Evolutionary conservation across 495 filamentous ascomycete species (phyloP), one percentile per base, ranked within the genome.

Genomic region (Neurospora pannonica): DNA sequence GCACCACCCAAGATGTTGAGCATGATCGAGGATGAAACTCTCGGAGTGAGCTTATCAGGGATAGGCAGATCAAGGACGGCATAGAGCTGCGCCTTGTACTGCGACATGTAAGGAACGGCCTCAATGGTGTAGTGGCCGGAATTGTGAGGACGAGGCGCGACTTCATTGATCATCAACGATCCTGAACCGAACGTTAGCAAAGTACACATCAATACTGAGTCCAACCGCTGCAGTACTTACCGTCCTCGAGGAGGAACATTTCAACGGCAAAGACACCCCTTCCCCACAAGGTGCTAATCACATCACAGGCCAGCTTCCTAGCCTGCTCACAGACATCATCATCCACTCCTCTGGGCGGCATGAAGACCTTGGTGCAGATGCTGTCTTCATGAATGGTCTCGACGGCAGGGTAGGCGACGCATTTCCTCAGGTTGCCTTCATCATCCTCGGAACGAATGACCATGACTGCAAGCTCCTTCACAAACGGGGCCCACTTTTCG

Each of bases 41-140:
- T 87, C 34, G 90, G 88, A 15, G 86, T 84, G 71, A 95, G 84
- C 77, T 89, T 85, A 17, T 87, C 79, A 2, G 89, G 88, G 43
- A 95, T 88, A 13, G 92, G 92, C 6, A 93, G 85, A 76, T 92
- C 93, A 42, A 97, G 87, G 75, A 99, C 94, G 17, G 96, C 91
- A 60, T 92, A 89, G 60, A 98, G 88, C 78, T 99, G 96, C 39
- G 94, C 90, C 80, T 96, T 92, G 81, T 92, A 99, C 82, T 99
- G 96, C 24, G 94, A 97, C 74, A 96, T 86, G 54, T 87, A 85
- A 0, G 89, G 88, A 73, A 97, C 94, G 38, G 93, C 93, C 86
- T 99, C 96, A 77, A 99, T 99, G 28, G 94, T 98, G 84, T 96
- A 97, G 83, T 99, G 96, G 17, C 96, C 96, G 2, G 94, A 97